Evolutionary conservation across 2,329 filamentous ascomycete genomes (phyloP).

Genomic region (Eutypella sp.): DNA sequence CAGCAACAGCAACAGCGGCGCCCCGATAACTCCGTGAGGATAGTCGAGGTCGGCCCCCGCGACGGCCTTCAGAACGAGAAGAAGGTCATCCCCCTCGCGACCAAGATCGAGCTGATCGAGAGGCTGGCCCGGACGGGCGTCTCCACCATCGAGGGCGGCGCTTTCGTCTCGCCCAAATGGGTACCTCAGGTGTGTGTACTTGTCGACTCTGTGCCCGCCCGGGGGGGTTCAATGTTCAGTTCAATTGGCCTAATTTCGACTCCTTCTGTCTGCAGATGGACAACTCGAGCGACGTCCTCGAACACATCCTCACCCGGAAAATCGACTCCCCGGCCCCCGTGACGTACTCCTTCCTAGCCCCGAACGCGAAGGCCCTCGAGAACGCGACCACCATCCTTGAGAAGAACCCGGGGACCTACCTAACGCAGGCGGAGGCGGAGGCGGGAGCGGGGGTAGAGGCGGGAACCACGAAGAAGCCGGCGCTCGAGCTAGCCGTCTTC

Average conservation of each 20-base stretch:
- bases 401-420: constrained; percentile 43
- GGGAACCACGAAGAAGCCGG: too few relatives aligned
- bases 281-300: constrained; percentile 69
- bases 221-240: too few relatives aligned
- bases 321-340: constrained; percentile 51
- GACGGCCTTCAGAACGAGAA: constrained; percentile 68
- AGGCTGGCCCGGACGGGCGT: constrained; percentile 53
- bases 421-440: constrained; percentile 45
- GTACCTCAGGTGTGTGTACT: constrained; percentile 53
- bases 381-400: constrained; percentile 54
- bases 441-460: constrained; percentile 33
- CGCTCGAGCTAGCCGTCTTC: constrained; percentile 72
- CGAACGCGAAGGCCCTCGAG: constrained; percentile 68
- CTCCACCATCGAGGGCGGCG: constrained; percentile 59
- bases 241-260: constrained; percentile 1
- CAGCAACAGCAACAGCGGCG: constrained; percentile 12
- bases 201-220: too few relatives aligned
- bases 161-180: constrained; percentile 63
- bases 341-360: constrained; percentile 76
- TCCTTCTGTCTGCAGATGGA: constrained; percentile 55
- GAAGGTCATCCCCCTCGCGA: constrained; percentile 50
- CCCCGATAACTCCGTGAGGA: constrained; percentile 29
- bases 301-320: constrained; percentile 58
- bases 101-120: constrained; percentile 59
- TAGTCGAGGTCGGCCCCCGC: constrained; percentile 65